A percentile compares a stretch with the other conserved stretches of the same genome.
phyloP scores from a whole-genome alignment of 306 rosid species.

The Fragaria nilgerrensis region DNA sequence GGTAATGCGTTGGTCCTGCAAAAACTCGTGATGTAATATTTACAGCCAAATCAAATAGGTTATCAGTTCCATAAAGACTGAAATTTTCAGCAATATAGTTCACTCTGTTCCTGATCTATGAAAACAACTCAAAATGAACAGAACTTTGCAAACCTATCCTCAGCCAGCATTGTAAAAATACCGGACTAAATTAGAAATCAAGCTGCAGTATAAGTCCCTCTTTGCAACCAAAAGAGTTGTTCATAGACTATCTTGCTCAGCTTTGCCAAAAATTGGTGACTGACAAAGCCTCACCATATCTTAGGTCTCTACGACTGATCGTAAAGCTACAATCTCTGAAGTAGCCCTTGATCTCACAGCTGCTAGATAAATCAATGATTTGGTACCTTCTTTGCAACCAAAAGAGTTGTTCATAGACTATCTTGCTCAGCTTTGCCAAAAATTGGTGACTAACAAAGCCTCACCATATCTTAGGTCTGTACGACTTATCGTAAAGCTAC shows the following conservation, averaged over 20 bases:
- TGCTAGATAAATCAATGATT: neutral
- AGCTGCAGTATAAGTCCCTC: too few species aligned
- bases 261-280: too few species aligned
- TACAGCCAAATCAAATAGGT: neutral
- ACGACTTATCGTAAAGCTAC: neutral
- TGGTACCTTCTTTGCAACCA: neutral
- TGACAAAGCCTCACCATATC: neutral
- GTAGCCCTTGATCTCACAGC: neutral
- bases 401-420: too few species aligned
- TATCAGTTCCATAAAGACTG: neutral
- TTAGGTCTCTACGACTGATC: neutral
- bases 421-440: too few species aligned
- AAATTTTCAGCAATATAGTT: neutral
- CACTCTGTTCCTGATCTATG: neutral
- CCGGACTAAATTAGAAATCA: too few species aligned
- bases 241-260: too few species aligned
- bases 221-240: too few species aligned
- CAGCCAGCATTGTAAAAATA: too few species aligned
- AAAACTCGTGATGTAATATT: neutral
- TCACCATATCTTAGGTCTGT: neutral
- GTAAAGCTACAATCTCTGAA: neutral
- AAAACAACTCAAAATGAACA: neutral
- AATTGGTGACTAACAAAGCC: neutral
- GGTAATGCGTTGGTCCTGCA: neutral
- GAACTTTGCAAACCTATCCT: neutral